Evolutionary conservation across 805 yeast genomes (phyloP).

Genomic region (Clavispora vitiphila): DNA sequence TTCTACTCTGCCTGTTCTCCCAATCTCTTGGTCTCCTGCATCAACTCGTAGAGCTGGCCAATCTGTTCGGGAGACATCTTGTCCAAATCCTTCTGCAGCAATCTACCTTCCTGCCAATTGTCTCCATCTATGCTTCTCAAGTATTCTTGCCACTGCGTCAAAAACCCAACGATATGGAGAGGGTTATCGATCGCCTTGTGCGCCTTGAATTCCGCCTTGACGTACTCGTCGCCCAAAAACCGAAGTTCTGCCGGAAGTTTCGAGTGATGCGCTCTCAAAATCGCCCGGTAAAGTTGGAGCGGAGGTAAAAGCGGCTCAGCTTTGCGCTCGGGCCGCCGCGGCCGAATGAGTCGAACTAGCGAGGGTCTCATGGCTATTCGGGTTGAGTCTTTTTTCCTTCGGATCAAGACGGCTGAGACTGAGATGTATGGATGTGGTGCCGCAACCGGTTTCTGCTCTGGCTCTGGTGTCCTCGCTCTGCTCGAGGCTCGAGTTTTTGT

Average conservation of each 20-base stretch:
- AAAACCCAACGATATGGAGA: slow-evolving; percentile 85
- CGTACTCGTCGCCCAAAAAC: slow-evolving; percentile 83
- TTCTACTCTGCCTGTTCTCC: slow-evolving; percentile 8
- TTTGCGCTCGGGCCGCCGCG: slow-evolving; percentile 37
- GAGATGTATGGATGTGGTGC: not conserved
- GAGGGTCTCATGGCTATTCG: slow-evolving; percentile 32
- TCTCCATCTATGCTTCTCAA: slow-evolving; percentile 51
- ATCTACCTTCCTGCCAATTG: slow-evolving; percentile 36
- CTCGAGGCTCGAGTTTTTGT: too few relatives aligned
- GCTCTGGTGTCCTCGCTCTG: too few relatives aligned
- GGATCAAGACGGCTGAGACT: not conserved
- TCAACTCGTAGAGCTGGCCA: slow-evolving; percentile 70
- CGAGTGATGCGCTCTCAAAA: slow-evolving; percentile 70
- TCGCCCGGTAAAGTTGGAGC: slow-evolving; percentile 66
- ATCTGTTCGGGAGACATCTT: slow-evolving; percentile 90
- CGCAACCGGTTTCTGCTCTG: too few relatives aligned
- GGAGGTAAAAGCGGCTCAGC: slow-evolving; percentile 70
- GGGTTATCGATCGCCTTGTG: slow-evolving; percentile 85
- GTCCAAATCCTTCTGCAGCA: slow-evolving; percentile 62
- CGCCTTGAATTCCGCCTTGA: slow-evolving; percentile 81
- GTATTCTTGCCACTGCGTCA: slow-evolving; percentile 92
- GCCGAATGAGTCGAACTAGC: slow-evolving; percentile 29
- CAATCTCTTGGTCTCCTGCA: slow-evolving; percentile 59
- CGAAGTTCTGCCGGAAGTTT: slow-evolving; percentile 65
- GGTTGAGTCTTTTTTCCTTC: not conserved